These are phyloP conservation scores for Penicillium chermesinum DNA, from an alignment of 495 filamentous ascomycete species.

Conservation along the genomic window DNA sequence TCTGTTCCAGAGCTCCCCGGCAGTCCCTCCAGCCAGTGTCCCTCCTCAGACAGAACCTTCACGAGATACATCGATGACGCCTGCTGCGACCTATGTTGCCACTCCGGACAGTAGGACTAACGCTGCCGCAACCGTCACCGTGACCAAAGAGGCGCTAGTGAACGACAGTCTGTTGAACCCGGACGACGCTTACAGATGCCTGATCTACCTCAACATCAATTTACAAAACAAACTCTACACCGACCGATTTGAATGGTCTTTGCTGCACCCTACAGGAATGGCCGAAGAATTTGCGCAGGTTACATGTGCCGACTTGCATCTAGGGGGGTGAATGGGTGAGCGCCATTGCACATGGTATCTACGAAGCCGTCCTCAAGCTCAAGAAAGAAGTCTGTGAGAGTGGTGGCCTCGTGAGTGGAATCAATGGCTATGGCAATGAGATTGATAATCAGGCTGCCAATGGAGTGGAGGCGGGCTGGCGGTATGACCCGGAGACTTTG, in stretches of 20 bases:
- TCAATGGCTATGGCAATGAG: slow-evolving; percentile 65
- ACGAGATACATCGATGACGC: slow-evolving; percentile 50
- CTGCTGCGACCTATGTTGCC: slow-evolving; percentile 37
- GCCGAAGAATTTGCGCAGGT: slow-evolving; percentile 88
- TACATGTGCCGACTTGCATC: slow-evolving; percentile 85
- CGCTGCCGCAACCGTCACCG: slow-evolving; percentile 24
- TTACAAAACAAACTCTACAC: slow-evolving; percentile 88
- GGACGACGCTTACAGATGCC: slow-evolving; percentile 87
- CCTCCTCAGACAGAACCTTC: slow-evolving; percentile 34
- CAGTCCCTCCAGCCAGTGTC: slow-evolving; percentile 34
- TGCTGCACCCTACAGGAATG: slow-evolving; percentile 84
- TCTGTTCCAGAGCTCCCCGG: slow-evolving; percentile 62
- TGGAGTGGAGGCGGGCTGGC: slow-evolving; percentile 78
- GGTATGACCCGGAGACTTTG: slow-evolving; percentile 85
- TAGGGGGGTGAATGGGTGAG: slow-evolving; percentile 91
- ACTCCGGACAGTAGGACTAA: slow-evolving; percentile 46
- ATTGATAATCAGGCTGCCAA: slow-evolving; percentile 87
- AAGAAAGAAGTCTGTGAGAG: slow-evolving; percentile 96
- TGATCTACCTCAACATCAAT: slow-evolving; percentile 88
- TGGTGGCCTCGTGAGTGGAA: slow-evolving; percentile 69
- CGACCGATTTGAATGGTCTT: slow-evolving; percentile 98
- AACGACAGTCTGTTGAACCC: slow-evolving; percentile 64
- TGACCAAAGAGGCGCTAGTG: slow-evolving; percentile 38
- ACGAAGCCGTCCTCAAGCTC: slow-evolving; percentile 85
- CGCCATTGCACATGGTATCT: slow-evolving; percentile 91